phyloP scores from a whole-genome alignment of 1,284 basidiomycete genomes.

The Ganoderma meredithae region DNA sequence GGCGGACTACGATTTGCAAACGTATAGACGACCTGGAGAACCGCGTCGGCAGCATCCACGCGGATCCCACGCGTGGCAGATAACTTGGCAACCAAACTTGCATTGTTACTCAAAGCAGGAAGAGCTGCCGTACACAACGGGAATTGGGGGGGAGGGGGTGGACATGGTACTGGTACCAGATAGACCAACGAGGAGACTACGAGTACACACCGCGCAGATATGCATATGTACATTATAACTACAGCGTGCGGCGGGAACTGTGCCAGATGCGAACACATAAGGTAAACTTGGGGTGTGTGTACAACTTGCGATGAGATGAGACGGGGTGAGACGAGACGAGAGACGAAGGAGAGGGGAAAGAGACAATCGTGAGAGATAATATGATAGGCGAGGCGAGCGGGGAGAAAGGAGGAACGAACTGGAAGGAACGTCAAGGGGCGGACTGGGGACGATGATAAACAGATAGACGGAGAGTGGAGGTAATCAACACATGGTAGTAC shows the following conservation, averaged over 20 bases:
- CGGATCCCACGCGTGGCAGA: too few species aligned
- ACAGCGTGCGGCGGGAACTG: conserved; percentile 9
- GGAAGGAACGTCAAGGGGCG: not conserved
- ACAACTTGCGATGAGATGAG: not conserved
- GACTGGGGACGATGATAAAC: not conserved
- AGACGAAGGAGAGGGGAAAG: not conserved
- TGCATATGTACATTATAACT: conserved; percentile 8
- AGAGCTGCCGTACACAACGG: not conserved
- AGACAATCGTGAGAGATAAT: not conserved
- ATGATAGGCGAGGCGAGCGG: not conserved
- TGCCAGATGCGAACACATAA: not conserved
- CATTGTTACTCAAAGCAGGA: not conserved
- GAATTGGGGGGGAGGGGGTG: not conserved
- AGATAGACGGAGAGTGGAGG: not conserved
- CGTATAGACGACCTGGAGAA: too few species aligned
- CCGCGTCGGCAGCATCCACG: too few species aligned
- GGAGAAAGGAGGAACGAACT: not conserved
- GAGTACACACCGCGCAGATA: conserved; percentile 8
- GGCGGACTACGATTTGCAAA: too few species aligned
- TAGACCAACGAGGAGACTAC: not conserved
- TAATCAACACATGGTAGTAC: not conserved
- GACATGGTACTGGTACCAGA: not conserved
- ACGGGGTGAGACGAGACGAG: not conserved
- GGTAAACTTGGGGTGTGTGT: not conserved
- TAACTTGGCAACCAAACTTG: too few species aligned